Percentiles rank a stretch among this genome's conserved stretches.
phyloP scores from a whole-genome alignment of 192 early-diverging fungal species.

The Bifiguratus adelaidae region DNA sequence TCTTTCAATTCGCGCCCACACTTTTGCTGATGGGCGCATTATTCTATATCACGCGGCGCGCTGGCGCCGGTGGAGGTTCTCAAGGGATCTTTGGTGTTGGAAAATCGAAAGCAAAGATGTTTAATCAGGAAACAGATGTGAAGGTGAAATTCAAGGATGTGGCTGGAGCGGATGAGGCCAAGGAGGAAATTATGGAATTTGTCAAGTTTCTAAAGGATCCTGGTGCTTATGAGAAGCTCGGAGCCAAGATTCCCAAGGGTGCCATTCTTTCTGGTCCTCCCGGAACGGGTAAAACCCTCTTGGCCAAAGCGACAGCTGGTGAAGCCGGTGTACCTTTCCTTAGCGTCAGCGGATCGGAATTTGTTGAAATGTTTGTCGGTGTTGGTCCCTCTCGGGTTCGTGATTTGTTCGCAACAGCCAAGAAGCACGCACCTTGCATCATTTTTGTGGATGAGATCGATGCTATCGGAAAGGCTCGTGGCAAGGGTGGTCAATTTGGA shows the following conservation, averaged over 20 bases:
- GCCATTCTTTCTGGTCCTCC: conserved; percentile 90
- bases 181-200: conserved; percentile 99
- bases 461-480: conserved; percentile 97
- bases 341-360: conserved; percentile 98
- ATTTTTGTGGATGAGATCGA: conserved; percentile 99
- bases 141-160: conserved; percentile 99
- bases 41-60: conserved; percentile 77
- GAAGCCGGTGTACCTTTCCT: conserved; percentile 98
- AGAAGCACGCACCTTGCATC: conserved; percentile 96
- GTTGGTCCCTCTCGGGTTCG: conserved; percentile 90
- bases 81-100: conserved; percentile 94
- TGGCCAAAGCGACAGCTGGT: conserved; percentile 98
- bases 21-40: conserved; percentile 81
- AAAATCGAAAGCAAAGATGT: conserved; percentile 92
- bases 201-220: conserved; percentile 99
- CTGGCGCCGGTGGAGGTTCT: conserved; percentile 47
- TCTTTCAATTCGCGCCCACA: conserved; percentile 91
- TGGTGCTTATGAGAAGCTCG: conserved; percentile 77
- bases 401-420: conserved; percentile 94
- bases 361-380: conserved; percentile 99
- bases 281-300: conserved; percentile 96
- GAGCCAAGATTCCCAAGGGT: conserved; percentile 98
- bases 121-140: conserved; percentile 94
- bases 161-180: conserved; percentile 98
- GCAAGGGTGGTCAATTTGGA: conserved; percentile 73